A percentile compares a stretch with the other conserved stretches of the same genome.
Evolutionary conservation across 2,329 filamentous ascomycete species (phyloP).

Genomic region (Fusarium globosum): DNA sequence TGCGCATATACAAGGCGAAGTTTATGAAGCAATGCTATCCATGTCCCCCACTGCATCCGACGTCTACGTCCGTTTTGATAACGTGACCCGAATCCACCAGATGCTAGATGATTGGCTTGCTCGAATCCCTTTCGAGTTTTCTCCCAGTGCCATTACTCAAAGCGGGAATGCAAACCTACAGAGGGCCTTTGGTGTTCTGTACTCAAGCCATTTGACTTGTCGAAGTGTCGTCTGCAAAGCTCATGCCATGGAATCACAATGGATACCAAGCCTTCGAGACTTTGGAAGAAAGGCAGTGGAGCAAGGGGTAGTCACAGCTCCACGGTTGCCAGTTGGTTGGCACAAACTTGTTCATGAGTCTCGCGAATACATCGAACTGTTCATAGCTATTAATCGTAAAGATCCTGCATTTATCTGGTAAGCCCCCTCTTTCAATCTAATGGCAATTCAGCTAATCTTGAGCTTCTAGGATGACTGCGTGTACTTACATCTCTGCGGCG

Average conservation of each 20-base stretch:
- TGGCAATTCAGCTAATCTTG: not conserved
- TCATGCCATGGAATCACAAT: not conserved
- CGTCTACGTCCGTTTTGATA: not conserved
- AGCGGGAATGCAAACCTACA: not conserved
- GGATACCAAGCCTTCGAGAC: not conserved
- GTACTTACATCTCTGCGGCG: not conserved
- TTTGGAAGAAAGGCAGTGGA: not conserved
- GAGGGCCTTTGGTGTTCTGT: conserved; percentile 9
- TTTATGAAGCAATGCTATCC: conserved; percentile 11
- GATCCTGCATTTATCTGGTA: not conserved
- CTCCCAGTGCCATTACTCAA: not conserved
- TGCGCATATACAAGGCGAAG: conserved; percentile 24
- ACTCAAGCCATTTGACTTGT: conserved; percentile 11
- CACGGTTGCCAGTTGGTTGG: conserved; percentile 4
- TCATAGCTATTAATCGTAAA: not conserved
- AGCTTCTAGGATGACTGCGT: not conserved
- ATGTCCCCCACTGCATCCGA: not conserved
- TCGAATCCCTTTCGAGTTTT: not conserved
- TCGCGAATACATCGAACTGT: conserved; percentile 11
- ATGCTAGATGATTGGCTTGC: conserved; percentile 13
- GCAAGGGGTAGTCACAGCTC: not conserved
- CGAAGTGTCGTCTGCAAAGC: not conserved
- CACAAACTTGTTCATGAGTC: conserved; percentile 6
- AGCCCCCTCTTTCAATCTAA: accelerated
- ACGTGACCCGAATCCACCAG: not conserved